Evolutionary conservation across 805 yeast species (phyloP).

Genomic region (Yamadazyma kitorensis): DNA sequence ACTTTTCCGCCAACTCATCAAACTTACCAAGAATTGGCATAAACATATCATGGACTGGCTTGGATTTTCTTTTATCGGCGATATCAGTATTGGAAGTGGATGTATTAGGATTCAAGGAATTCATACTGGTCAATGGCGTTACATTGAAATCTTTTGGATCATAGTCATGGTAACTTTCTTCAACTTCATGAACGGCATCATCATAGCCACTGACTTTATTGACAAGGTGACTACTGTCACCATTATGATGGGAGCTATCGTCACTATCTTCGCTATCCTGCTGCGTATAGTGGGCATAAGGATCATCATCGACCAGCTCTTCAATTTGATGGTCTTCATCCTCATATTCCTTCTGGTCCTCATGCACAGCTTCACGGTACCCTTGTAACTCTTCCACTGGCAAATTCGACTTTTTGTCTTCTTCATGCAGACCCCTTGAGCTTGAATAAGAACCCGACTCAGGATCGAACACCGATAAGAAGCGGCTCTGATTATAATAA

Average conservation of each 20-base stretch:
- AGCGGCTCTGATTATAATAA: conserved; percentile 3
- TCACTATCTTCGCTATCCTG: too few relatives aligned
- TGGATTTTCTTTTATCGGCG: conserved; percentile 25
- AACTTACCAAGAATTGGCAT: conserved; percentile 53
- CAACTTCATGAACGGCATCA: conserved; percentile 7
- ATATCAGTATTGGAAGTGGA: conserved; percentile 39
- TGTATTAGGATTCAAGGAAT: conserved; percentile 20
- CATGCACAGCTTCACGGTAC: too few relatives aligned
- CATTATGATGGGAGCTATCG: neutral
- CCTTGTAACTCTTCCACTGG: too few relatives aligned
- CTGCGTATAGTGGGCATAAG: too few relatives aligned
- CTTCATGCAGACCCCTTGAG: conserved; percentile 1
- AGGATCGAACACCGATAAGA: conserved; percentile 3
- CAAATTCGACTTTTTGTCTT: too few relatives aligned
- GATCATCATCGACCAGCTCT: too few relatives aligned
- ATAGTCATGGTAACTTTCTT: conserved; percentile 16
- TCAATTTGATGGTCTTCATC: too few relatives aligned
- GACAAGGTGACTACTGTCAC: too few relatives aligned
- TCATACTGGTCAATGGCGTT: conserved; percentile 39
- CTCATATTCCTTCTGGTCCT: too few relatives aligned
- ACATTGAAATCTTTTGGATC: conserved; percentile 11
- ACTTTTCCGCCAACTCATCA: conserved; percentile 41
- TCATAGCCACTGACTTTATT: too few relatives aligned
- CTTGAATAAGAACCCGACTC: conserved; percentile 3
- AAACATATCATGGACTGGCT: conserved; percentile 51